Base-by-base conservation (phyloP, 257 asterid genomes). In the Thymus quinquecostatus region DNA sequence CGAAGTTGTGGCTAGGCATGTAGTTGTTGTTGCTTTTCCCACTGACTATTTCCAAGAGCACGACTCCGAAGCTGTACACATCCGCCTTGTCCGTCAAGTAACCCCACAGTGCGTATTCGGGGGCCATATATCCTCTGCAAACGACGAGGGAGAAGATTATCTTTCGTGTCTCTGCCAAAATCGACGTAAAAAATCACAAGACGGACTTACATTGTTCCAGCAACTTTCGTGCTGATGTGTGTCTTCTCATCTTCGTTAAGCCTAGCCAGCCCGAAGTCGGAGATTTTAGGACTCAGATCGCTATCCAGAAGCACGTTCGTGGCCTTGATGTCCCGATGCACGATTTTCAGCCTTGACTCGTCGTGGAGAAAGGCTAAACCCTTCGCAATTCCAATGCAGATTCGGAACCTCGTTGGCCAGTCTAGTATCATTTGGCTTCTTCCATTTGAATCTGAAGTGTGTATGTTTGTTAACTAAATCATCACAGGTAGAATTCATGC, bases 41-140 rank as follows among this genome's bases (percentile, higher is more conserved):
- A 57, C 95, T 90, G 61, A 88, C 87, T 54, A 90, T 76, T 86
- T 92, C 98, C 85, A 90, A 70, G 41, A 87, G 83, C 78, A 92
- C 88, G 10, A 92, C 77, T 6, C 98, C 98, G 10, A 85, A 92
- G 88, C 98, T 92, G 79, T 92, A 92, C 63, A 92, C 96, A 30
- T 92, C 98, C 4, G 87, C 97, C 81, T 92, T 92, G 77, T 88
- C 82, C 0, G 96, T 88, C 75, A 92, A 80, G 76, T 92, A 86
- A 51, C 98, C 97, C 97, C 96, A 90, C 9, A 88, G 56, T 27
- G 96, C 97, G 69, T 92, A 90, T 79, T 92, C 98, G 2, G 98
- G 98, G 38, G 97, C 98, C 96, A 92, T 90, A 62, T 92, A 92
- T 54, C 98, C 98, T 64, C 98, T 92, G 86, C 79, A 78, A 64